phyloP scores from a whole-genome alignment of 305 asterid species.

The Ilex paraguariensis region DNA sequence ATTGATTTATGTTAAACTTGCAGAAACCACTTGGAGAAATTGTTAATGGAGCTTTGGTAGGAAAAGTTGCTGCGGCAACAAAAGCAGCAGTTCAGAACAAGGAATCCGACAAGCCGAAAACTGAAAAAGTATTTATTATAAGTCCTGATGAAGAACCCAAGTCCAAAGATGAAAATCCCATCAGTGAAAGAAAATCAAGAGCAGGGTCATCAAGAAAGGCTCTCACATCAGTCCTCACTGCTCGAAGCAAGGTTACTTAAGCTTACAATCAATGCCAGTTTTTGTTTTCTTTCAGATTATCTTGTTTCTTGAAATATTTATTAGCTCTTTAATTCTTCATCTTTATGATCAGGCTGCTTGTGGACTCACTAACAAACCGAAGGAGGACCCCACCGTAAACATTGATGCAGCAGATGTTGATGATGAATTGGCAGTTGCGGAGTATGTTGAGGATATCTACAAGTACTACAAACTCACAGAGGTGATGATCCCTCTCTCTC shows the following conservation, averaged over 20 bases:
- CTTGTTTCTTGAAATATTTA: neutral
- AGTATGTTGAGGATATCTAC: constrained; percentile 44
- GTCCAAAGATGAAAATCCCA: constrained; percentile 12
- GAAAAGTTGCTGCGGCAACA: constrained; percentile 17
- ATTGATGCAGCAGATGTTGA: constrained; percentile 30
- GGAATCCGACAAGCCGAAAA: constrained; percentile 21
- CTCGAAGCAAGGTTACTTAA: constrained; percentile 46
- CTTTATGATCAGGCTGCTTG: constrained; percentile 25
- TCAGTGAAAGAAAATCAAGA: constrained; percentile 11
- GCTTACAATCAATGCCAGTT: neutral
- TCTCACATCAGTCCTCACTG: constrained; percentile 45
- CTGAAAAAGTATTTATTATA: constrained; percentile 16
- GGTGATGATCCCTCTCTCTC: constrained; percentile 8
- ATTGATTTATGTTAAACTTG: constrained; percentile 14
- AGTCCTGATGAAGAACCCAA: constrained; percentile 27
- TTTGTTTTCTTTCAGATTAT: neutral
- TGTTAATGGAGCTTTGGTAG: constrained; percentile 17
- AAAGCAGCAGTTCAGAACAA: constrained; percentile 24
- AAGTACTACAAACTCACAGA: constrained; percentile 35
- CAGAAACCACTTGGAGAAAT: constrained; percentile 47
- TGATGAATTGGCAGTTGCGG: constrained; percentile 43
- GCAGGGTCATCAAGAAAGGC: constrained; percentile 29
- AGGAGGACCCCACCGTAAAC: constrained; percentile 18
- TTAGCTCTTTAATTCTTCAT: neutral
- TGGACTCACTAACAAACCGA: constrained; percentile 22